Evolutionary conservation across 2,329 filamentous ascomycete species (phyloP).

Genomic region (Aaosphaeria arxii): DNA sequence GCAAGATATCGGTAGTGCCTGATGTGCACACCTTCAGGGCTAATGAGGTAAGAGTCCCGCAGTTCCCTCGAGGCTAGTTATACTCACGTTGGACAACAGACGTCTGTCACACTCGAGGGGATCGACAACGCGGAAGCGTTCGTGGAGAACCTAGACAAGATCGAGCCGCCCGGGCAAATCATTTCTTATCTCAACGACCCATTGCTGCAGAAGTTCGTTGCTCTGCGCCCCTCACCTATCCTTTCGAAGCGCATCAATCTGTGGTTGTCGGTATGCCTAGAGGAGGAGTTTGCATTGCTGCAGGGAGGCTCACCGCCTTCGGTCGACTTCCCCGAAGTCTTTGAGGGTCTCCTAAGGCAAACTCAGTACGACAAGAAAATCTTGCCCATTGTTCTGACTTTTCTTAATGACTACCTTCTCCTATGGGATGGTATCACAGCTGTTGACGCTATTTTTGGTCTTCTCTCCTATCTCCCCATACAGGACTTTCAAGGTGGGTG

Average conservation of each 20-base stretch:
- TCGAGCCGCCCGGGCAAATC: conserved; percentile 79
- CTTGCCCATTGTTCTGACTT: conserved; percentile 24
- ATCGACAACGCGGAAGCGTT: conserved; percentile 69
- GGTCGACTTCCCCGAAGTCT: conserved; percentile 24
- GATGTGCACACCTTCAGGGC: conserved; percentile 72
- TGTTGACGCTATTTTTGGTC: conserved; percentile 49
- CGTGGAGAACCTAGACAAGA: conserved; percentile 69
- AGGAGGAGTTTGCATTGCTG: conserved; percentile 30
- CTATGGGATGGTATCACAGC: conserved; percentile 36
- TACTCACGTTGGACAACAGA: conserved; percentile 19
- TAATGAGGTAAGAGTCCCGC: conserved; percentile 51
- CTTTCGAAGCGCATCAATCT: conserved; percentile 28
- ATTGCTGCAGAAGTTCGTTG: conserved; percentile 70
- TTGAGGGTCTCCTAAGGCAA: conserved; percentile 31
- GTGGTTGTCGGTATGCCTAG: conserved; percentile 38
- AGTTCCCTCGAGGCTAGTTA: background rate
- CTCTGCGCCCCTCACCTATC: conserved; percentile 46
- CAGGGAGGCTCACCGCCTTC: conserved; percentile 12
- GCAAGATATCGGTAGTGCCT: conserved; percentile 55
- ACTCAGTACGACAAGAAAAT: conserved; percentile 37
- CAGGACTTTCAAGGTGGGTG: conserved; percentile 54
- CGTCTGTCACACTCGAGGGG: conserved; percentile 63
- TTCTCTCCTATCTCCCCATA: conserved; percentile 44
- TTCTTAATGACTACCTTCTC: conserved; percentile 33
- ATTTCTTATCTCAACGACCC: conserved; percentile 74